Percentiles rank a stretch among this genome's conserved stretches.
Evolutionary conservation across 2,329 filamentous ascomycete genomes (phyloP).

Genomic region (Penicillium sp.): DNA sequence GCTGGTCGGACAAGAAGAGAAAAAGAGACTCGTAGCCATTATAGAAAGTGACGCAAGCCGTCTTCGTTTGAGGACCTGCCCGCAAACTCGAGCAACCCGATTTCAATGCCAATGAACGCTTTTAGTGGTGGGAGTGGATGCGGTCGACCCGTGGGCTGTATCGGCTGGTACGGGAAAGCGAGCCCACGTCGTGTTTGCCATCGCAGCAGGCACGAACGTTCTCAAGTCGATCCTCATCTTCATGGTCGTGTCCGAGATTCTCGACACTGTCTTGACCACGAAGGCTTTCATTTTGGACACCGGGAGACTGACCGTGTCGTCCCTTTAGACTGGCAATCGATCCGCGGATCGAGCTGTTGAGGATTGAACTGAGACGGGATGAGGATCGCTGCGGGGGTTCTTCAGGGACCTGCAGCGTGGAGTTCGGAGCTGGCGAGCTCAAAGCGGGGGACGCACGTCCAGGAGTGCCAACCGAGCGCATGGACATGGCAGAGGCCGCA

Average conservation of each 20-base stretch:
- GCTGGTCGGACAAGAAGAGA: slow-evolving; percentile 12
- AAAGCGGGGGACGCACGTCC: slow-evolving; percentile 37
- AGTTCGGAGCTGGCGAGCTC: slow-evolving; percentile 33
- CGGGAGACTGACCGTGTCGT: slow-evolving; percentile 37
- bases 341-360: slow-evolving; percentile 49
- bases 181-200: slow-evolving; percentile 72
- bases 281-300: slow-evolving; percentile 40
- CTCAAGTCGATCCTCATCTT: slow-evolving; percentile 71
- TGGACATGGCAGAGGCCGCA: slow-evolving; percentile 39
- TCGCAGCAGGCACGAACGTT: slow-evolving; percentile 97
- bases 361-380: slow-evolving; percentile 48
- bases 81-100: slow-evolving; percentile 23
- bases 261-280: slow-evolving; percentile 70
- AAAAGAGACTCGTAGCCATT: slow-evolving; percentile 24
- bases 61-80: slow-evolving; percentile 25
- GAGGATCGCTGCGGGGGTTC: slow-evolving; percentile 44
- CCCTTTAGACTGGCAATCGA: slow-evolving; percentile 52
- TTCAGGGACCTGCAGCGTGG: slow-evolving; percentile 34
- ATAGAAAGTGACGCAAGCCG: slow-evolving; percentile 19
- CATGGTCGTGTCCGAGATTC: slow-evolving; percentile 68
- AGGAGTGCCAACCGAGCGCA: slow-evolving; percentile 37
- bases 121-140: slow-evolving; percentile 38
- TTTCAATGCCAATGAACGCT: slow-evolving; percentile 7
- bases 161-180: slow-evolving; percentile 41
- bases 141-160: slow-evolving; percentile 42